A percentile compares a stretch with the other conserved stretches of the same genome.
phyloP scores from a whole-genome alignment of 805 yeast species.

The Metschnikowia reukaufii region DNA sequence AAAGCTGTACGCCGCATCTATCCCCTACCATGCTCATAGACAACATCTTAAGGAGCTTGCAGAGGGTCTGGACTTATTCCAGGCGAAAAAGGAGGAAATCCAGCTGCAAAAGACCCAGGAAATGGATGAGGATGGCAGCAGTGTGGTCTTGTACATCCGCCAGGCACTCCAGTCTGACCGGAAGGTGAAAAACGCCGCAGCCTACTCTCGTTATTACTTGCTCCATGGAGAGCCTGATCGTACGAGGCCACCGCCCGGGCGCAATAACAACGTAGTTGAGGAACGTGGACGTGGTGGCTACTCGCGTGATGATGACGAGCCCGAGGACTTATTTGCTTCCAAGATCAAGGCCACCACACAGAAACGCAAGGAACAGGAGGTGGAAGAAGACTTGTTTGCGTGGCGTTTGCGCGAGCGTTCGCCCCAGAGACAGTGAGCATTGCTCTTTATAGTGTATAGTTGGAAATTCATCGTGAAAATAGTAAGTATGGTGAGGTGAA shows the following conservation, averaged over 20 bases:
- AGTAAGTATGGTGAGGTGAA: too few relatives aligned
- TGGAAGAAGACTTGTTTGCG: conserved; percentile 40
- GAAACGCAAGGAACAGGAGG: conserved; percentile 15
- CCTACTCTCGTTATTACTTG: conserved; percentile 61
- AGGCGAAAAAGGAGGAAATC: conserved; percentile 13
- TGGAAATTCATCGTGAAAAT: not conserved
- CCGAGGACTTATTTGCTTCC: conserved; percentile 27
- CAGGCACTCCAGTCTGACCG: conserved; percentile 54
- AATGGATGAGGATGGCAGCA: conserved; percentile 42
- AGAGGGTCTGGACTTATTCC: conserved; percentile 16
- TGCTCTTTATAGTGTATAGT: not conserved
- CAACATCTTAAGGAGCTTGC: conserved; percentile 16
- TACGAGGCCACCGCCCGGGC: conserved; percentile 22
- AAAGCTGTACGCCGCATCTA: conserved; percentile 39
- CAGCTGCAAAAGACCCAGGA: conserved; percentile 12
- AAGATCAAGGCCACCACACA: conserved; percentile 15
- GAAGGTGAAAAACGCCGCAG: conserved; percentile 57
- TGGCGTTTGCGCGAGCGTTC: conserved; percentile 26
- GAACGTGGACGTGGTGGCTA: conserved; percentile 13
- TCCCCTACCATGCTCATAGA: conserved; percentile 33
- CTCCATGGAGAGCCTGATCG: conserved; percentile 70
- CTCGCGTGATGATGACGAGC: conserved; percentile 19
- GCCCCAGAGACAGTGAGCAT: conserved; percentile 7
- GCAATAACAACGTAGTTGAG: conserved; percentile 6
- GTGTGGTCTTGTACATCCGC: conserved; percentile 44